Evolutionary conservation across 176 grass and related monocot genomes (phyloP), one percentile per base, ranked within the genome.

Genomic region (Neostapfia colusana): DNA sequence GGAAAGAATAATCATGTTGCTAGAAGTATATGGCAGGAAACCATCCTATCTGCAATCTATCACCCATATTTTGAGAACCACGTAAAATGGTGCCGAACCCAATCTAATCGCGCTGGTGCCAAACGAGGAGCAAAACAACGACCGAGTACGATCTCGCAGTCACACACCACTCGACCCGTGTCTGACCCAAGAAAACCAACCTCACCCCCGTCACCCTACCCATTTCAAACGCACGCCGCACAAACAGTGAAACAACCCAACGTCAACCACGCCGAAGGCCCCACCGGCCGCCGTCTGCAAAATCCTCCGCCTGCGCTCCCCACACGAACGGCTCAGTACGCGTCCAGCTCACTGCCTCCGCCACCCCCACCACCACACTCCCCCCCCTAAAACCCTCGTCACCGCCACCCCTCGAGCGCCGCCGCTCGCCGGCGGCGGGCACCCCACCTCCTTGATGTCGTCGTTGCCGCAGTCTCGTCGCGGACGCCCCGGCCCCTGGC

Each of bases 401-500:
- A 36, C 62, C 44, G 18, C 21, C 16, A 12, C 27, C 60, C 61
- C 81, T 61, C 50, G 35, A n/a, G 50, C 67, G 67, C 50, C 62
- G 63, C 74, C 68, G 51, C 69, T 74, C 86, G 70, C 70, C 81
- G 76, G 81, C 70, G 75, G 86, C 41, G 41, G 4, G 48, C 36
- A 7, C 40, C 31, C 67, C 6, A 10, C 43, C 74, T 25, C 45
- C 36, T 15, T 65, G 64, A 88, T 88, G 86, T 68, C 81, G 13
- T 88, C 86, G n/a, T 35, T 75, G 53, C 88, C 86, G 65, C 81
- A 64, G 80, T 8, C 76, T 48, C 89, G 89, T 20, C 90, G 90
- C 17, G 76, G 40, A 0, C 89, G 95, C 17, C 89, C 82, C 27
- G 89, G 91, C 0, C 95, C 95, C 18, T 94, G 91, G 89, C 95